Evolutionary conservation across 192 early-diverging fungal genomes (phyloP).

Genomic region (Entrophospora sp.): DNA sequence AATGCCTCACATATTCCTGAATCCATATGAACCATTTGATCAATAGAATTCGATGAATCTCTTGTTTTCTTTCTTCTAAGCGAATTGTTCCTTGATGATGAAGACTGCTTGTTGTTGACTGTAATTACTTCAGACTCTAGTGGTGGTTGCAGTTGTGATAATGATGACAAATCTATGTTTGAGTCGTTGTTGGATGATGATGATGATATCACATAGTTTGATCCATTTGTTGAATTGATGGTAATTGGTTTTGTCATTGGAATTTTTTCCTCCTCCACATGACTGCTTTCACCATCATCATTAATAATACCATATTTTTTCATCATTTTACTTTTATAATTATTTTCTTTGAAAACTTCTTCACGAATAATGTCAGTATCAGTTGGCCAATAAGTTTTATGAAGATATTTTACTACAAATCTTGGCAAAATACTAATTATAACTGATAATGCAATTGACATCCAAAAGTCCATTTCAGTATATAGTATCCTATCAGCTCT

Average conservation of each 20-base stretch:
- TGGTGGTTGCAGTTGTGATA: neutral
- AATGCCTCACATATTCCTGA: constrained; percentile 33
- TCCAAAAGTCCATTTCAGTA: constrained; percentile 56
- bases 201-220: too few relatives aligned
- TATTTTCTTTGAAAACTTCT: constrained; percentile 32
- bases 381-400: too few relatives aligned
- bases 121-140: neutral
- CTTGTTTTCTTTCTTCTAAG: neutral
- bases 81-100: neutral
- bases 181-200: neutral
- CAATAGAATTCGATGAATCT: neutral
- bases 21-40: constrained; percentile 30
- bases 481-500: constrained; percentile 50
- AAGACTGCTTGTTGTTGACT: too few relatives aligned
- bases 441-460: constrained; percentile 48
- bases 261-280: neutral
- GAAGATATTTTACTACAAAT: constrained; percentile 52
- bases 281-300: neutral
- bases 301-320: neutral
- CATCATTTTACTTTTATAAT: too few relatives aligned
- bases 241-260: neutral
- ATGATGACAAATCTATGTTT: neutral
- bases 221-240: neutral
- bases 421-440: constrained; percentile 66
- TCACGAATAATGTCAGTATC: constrained; percentile 85